phyloP scores from a whole-genome alignment of 2,329 filamentous ascomycete genomes.

The Microcera coccophila region DNA sequence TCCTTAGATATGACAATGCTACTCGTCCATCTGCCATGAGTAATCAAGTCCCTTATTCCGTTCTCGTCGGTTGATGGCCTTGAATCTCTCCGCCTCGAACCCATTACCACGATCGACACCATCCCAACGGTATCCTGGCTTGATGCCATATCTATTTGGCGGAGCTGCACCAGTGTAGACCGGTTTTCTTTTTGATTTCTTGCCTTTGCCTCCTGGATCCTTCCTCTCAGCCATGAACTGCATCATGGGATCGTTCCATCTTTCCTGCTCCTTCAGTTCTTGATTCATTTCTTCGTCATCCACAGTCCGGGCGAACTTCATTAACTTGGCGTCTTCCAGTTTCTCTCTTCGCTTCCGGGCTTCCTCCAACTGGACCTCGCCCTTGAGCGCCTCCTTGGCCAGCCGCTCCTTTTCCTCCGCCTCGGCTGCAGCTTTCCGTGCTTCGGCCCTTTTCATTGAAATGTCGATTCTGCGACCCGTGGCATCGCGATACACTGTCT shows the following conservation, averaged over 20 bases:
- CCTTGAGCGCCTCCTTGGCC: conserved; percentile 68
- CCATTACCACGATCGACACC: conserved; percentile 92
- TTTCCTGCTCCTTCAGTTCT: conserved; percentile 68
- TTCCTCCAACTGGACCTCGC: conserved; percentile 76
- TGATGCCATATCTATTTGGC: conserved; percentile 91
- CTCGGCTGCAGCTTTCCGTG: conserved; percentile 60
- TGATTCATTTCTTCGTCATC: conserved; percentile 85
- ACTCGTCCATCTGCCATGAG: conserved; percentile 95
- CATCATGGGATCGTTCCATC: conserved; percentile 95
- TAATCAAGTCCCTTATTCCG: conserved; percentile 80
- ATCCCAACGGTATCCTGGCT: conserved; percentile 92
- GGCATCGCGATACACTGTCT: conserved; percentile 94
- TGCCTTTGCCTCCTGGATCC: conserved; percentile 29
- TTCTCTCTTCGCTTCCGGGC: conserved; percentile 61
- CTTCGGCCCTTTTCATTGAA: conserved; percentile 83
- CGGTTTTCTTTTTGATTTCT: conserved; percentile 48
- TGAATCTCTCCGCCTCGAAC: conserved; percentile 91
- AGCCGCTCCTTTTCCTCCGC: conserved; percentile 68
- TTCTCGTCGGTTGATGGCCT: conserved; percentile 72
- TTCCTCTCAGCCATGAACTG: conserved; percentile 62
- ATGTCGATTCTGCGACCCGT: conserved; percentile 93
- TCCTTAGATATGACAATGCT: conserved; percentile 21
- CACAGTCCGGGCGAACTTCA: conserved; percentile 73
- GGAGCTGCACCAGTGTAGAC: conserved; percentile 75
- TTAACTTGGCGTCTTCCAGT: conserved; percentile 75